phyloP scores from a whole-genome alignment of 148 eudicot genomes.

The Nepenthes mirabilis region DNA sequence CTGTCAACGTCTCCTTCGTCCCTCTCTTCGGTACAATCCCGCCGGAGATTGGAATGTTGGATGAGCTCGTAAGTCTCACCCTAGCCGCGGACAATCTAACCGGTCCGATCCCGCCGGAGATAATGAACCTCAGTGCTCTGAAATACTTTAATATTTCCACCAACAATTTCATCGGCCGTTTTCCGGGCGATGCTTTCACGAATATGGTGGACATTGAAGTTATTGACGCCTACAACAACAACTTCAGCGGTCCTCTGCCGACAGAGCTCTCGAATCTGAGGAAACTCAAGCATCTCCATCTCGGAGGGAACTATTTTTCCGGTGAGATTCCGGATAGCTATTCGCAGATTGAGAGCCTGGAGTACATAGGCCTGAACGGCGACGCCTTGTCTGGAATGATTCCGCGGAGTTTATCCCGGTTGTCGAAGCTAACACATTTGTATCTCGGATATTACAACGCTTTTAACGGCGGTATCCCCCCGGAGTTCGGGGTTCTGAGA shows the following conservation, averaged over 20 bases:
- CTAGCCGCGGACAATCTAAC: constrained; percentile 36
- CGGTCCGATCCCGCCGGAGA: constrained; percentile 34
- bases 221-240: constrained; percentile 58
- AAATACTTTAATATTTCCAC: constrained; percentile 36
- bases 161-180: constrained; percentile 27
- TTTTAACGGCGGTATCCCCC: constrained; percentile 25
- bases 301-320: constrained; percentile 69
- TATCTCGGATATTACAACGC: constrained; percentile 14
- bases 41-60: constrained; percentile 39
- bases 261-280: constrained; percentile 16
- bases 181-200: constrained; percentile 17
- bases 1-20: constrained; percentile 24
- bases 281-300: constrained; percentile 17
- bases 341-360: constrained; percentile 18
- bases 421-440: constrained; percentile 9
- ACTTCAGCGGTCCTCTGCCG: constrained; percentile 52
- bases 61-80: constrained; percentile 28
- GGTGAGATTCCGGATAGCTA: constrained; percentile 58
- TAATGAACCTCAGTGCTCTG: constrained; percentile 23
- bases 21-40: constrained; percentile 39
- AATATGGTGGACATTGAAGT: constrained; percentile 23
- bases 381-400: constrained; percentile 19
- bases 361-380: constrained; percentile 11
- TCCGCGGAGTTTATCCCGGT: constrained; percentile 18
- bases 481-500: constrained; percentile 17